phyloP scores from a whole-genome alignment of 2,329 filamentous ascomycete species.

The Claviceps africana region DNA sequence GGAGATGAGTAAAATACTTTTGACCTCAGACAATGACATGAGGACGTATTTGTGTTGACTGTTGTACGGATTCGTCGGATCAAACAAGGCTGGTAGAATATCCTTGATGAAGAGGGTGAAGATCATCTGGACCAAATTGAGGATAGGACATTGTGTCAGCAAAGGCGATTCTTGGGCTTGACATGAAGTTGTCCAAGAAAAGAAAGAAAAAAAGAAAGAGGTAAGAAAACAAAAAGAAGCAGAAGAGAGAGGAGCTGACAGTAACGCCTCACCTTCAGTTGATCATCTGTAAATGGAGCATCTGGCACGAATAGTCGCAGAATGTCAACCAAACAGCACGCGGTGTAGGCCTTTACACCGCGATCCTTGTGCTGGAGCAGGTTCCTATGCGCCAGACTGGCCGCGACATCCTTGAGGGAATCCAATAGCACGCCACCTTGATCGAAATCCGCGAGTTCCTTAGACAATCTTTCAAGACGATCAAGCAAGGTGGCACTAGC shows the following conservation, averaged over 20 bases:
- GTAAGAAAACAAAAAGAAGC: neutral
- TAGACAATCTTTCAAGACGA: conserved; percentile 65
- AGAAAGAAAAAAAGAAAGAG: neutral
- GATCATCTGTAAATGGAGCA: conserved; percentile 79
- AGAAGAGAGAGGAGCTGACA: conserved; percentile 9
- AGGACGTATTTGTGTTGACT: conserved; percentile 86
- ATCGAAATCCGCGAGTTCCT: conserved; percentile 73
- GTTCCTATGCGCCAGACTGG: conserved; percentile 70
- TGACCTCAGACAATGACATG: conserved; percentile 76
- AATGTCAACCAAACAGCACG: conserved; percentile 85
- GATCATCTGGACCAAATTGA: conserved; percentile 56
- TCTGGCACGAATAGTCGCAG: conserved; percentile 85
- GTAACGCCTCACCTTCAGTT: conserved; percentile 59
- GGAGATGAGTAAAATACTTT: conserved; percentile 83
- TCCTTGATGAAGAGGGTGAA: conserved; percentile 78
- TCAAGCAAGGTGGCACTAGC: conserved; percentile 67
- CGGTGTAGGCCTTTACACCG: conserved; percentile 78
- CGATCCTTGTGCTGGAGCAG: conserved; percentile 84
- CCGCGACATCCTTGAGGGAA: conserved; percentile 73
- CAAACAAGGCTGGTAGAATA: conserved; percentile 71
- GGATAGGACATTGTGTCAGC: conserved; percentile 5
- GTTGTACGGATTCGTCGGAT: conserved; percentile 82
- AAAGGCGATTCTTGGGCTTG: neutral
- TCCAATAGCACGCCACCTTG: conserved; percentile 73
- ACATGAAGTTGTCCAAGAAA: neutral